Conservation (phyloP, 2,329 filamentous ascomycete species). For the Beauveria asiatica region DNA sequence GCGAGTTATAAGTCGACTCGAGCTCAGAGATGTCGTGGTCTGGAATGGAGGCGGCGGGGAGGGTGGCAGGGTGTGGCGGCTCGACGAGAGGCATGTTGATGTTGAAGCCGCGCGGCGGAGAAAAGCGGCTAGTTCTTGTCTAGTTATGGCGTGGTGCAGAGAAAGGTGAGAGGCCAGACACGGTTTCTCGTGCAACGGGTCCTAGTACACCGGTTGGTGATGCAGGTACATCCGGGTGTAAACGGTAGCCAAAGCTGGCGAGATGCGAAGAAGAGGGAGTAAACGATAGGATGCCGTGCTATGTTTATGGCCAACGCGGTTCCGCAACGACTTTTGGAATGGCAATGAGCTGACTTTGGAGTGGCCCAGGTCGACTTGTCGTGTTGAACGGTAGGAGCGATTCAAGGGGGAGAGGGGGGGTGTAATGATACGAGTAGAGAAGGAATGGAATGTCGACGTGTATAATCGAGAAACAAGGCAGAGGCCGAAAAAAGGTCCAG, state of each 20-base stretch:
- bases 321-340: background rate
- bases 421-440: background rate
- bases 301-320: background rate
- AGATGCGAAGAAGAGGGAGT: background rate
- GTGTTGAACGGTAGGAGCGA: background rate
- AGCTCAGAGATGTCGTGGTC: background rate
- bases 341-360: background rate
- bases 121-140: background rate
- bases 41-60: constrained; percentile 10
- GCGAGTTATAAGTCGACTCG: constrained; percentile 3
- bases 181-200: background rate
- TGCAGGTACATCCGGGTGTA: background rate
- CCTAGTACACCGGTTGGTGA: background rate
- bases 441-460: background rate
- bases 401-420: background rate
- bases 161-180: background rate
- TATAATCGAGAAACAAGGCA: background rate
- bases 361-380: background rate
- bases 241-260: background rate
- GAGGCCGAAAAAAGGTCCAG: background rate
- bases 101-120: background rate
- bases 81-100: constrained; percentile 9
- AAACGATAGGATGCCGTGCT: background rate
- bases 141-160: background rate
- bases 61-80: background rate